These are phyloP conservation scores for Blastobotrys parvus DNA, from an alignment of 805 yeast genomes.

Conservation along the genomic window DNA sequence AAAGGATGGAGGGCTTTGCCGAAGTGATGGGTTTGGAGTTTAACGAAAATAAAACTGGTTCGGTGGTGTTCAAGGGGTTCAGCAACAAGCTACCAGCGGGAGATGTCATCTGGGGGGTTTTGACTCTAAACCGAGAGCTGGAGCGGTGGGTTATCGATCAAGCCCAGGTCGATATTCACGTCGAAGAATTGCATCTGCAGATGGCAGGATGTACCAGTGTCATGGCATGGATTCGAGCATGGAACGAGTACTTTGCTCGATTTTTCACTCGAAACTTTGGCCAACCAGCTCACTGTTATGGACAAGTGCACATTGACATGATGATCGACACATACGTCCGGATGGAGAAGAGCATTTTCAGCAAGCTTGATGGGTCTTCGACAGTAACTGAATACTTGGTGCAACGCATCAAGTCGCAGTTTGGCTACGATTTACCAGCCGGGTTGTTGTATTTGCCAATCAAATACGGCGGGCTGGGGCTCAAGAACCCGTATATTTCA, in stretches of 20 bases:
- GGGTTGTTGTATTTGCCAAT: constrained; percentile 1
- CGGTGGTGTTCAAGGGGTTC: neutral
- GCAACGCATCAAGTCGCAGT: neutral
- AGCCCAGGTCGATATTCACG: neutral
- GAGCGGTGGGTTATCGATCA: neutral
- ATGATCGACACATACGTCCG: neutral
- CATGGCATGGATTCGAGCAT: constrained; percentile 1
- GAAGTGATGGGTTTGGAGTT: neutral
- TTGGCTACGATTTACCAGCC: neutral
- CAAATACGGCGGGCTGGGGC: neutral
- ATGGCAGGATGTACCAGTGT: neutral
- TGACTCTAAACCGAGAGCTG: neutral
- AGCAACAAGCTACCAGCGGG: neutral
- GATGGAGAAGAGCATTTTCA: neutral
- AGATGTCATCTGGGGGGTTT: constrained; percentile 1
- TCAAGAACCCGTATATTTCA: constrained; percentile 1
- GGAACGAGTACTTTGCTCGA: constrained; percentile 2
- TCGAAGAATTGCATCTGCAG: neutral
- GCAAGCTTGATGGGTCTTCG: neutral
- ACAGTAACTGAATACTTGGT: neutral
- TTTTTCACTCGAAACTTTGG: neutral
- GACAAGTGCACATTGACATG: neutral
- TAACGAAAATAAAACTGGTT: constrained; percentile 1
- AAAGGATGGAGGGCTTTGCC: neutral
- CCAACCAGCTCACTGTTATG: neutral